Base-by-base conservation (phyloP, 371 early-diverging fungal species). In the Circinella umbellata region DNA sequence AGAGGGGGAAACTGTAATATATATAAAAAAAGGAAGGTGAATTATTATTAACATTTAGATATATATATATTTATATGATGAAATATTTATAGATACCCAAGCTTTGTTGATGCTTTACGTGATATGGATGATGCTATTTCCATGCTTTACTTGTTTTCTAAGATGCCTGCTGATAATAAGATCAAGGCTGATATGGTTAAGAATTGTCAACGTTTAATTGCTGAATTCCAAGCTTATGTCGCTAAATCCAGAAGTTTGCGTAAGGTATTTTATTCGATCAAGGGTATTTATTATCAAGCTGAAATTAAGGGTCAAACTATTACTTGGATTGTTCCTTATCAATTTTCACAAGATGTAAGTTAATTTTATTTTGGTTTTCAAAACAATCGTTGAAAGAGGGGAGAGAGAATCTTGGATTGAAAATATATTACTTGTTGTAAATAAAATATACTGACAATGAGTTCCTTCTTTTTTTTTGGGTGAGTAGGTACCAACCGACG, bases 231-330 rank as follows among this genome's bases (percentile, higher is more conserved):
- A 81, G 92, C 92, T 73, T 98, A 95, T 74, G 90, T 98, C 17
- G 87, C 96, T 76, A 83, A 89, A 42, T 85, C 94, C 46, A 86
- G 89, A 65, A 81, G 90, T 72, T 80, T 99, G 73, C 89, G 92
- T 60, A 95, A 95, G 77, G 92, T 91, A 17, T 99, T 99, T 79
- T 84, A 98, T 71, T 95, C 95, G 17, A 96, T 98, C 90, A 99
- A 99, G 88, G 99, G 99, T 64, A 96, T 98, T 76, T 99, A 99
- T 86, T 98, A 97, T 80, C 98, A 97, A 86, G 97, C 94, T 18
- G 96, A 96, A 66, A 92, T 98, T 77, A 91, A 93, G 80, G 99
- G 98, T 27, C 94, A 96, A 80, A 88, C 88, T 53, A 86, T 99
- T 47, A 96, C 95, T 37, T 99, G 98, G 98, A 78, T 99, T 54